Evolutionary conservation across 331 rosid genomes (phyloP).

Genomic region (Cydonia oblonga): DNA sequence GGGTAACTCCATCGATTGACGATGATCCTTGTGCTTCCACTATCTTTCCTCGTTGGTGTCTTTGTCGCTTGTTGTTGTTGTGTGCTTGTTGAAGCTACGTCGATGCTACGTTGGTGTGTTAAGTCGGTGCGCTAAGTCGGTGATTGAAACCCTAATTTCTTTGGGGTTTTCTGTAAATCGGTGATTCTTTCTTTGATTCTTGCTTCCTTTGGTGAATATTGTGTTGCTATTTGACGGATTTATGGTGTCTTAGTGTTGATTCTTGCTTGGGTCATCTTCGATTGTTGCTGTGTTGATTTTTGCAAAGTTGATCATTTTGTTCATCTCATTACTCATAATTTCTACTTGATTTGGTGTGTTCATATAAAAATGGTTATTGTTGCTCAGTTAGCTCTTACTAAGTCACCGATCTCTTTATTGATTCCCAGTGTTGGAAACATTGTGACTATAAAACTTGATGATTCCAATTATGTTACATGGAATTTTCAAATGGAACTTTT

Average conservation of each 20-base stretch:
- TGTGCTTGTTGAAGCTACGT: neutral
- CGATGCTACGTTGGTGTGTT: too few species aligned
- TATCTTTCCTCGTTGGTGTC: neutral
- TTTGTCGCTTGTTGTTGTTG: neutral
- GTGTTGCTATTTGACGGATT: too few species aligned
- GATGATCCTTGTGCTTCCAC: neutral
- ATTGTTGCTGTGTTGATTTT: too few species aligned
- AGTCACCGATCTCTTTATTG: neutral
- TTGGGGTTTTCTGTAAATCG: too few species aligned
- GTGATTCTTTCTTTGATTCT: neutral
- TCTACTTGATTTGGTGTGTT: neutral
- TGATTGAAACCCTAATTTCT: too few species aligned
- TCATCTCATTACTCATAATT: too few species aligned
- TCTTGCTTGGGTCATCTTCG: too few species aligned
- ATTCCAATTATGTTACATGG: neutral
- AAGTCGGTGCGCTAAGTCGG: accelerated
- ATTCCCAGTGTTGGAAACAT: neutral
- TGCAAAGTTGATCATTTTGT: too few species aligned
- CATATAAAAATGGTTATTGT: neutral
- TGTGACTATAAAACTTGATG: neutral
- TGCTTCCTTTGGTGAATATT: accelerated
- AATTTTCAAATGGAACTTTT: neutral
- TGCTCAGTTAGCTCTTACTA: neutral
- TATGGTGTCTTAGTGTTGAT: too few species aligned
- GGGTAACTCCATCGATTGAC: accelerated